phyloP scores from a whole-genome alignment of 2,329 filamentous ascomycete species.

The Penicillium aurantiogriseum region DNA sequence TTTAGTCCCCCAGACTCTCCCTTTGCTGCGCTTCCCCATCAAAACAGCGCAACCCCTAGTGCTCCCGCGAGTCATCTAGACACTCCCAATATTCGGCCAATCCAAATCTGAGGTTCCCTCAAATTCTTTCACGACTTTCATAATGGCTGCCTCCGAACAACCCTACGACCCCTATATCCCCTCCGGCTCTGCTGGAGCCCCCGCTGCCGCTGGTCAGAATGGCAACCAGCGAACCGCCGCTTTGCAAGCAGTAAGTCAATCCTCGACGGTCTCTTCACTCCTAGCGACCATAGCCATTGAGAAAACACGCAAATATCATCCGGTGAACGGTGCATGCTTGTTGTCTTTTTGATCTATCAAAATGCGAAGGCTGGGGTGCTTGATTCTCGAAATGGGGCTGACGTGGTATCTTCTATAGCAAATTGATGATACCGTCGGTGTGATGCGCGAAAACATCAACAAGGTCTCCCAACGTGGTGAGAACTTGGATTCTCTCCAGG shows the following conservation, averaged over 20 bases:
- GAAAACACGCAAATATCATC: background rate
- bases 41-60: slow-evolving; percentile 23
- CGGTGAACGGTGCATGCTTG: background rate
- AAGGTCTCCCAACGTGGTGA: slow-evolving; percentile 93
- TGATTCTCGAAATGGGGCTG: slow-evolving; percentile 15
- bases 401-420: slow-evolving; percentile 58
- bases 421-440: slow-evolving; percentile 93
- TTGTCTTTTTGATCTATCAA: background rate
- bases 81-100: slow-evolving; percentile 11
- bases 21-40: slow-evolving; percentile 7
- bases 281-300: background rate
- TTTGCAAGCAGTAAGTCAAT: slow-evolving; percentile 76
- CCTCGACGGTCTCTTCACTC: slow-evolving; percentile 12
- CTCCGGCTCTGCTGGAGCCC: slow-evolving; percentile 55
- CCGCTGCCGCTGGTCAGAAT: slow-evolving; percentile 53
- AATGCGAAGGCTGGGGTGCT: background rate
- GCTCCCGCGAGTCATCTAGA: slow-evolving; percentile 12
- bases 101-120: slow-evolving; percentile 12
- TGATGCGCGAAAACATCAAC: slow-evolving; percentile 97
- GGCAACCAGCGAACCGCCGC: slow-evolving; percentile 68
- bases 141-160: slow-evolving; percentile 54
- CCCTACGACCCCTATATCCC: slow-evolving; percentile 91
- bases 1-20: background rate
- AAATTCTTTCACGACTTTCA: slow-evolving; percentile 18
- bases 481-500: slow-evolving; percentile 80